Conservation (phyloP, 208 protist genomes). For the Zelonia costaricensis region DNA sequence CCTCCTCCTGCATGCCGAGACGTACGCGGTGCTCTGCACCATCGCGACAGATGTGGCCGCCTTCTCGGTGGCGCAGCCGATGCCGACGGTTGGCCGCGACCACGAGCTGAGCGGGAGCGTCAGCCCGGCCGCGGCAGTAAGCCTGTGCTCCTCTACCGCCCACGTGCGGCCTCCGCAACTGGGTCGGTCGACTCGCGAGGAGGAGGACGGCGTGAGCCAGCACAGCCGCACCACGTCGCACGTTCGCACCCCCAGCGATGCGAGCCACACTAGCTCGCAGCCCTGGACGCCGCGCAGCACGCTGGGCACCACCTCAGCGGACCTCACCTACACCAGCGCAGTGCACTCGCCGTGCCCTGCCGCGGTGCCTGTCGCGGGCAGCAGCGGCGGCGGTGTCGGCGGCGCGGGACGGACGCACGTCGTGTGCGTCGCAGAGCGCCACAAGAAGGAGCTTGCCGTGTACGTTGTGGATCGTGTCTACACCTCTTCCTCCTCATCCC, state of each 20-base stretch:
- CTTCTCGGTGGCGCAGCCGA: conserved; percentile 24
- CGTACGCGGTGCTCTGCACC: conserved; percentile 21
- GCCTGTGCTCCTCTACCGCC: too few species aligned
- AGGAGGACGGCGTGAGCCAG: neutral
- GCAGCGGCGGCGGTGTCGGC: neutral
- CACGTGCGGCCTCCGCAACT: too few species aligned
- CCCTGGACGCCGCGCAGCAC: conserved; percentile 11
- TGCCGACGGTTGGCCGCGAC: neutral
- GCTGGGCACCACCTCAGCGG: neutral
- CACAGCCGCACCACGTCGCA: conserved; percentile 16
- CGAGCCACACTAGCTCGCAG: conserved; percentile 10
- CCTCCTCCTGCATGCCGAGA: conserved; percentile 26
- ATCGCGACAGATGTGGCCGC: conserved; percentile 17
- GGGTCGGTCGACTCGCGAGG: neutral
- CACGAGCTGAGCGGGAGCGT: neutral
- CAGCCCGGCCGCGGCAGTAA: neutral
- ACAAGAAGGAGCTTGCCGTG: conserved; percentile 27
- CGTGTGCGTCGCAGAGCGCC: conserved; percentile 24
- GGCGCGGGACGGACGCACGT: conserved; percentile 4
- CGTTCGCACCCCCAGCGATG: conserved; percentile 22
- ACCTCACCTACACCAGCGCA: too few species aligned
- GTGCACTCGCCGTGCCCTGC: too few species aligned
- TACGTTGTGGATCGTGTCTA: conserved; percentile 28
- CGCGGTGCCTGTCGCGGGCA: too few species aligned
- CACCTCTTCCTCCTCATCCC: conserved; percentile 9